phyloP scores from a whole-genome alignment of 2,329 filamentous ascomycete genomes.

The Dryadomyces quercus-mongolicae region DNA sequence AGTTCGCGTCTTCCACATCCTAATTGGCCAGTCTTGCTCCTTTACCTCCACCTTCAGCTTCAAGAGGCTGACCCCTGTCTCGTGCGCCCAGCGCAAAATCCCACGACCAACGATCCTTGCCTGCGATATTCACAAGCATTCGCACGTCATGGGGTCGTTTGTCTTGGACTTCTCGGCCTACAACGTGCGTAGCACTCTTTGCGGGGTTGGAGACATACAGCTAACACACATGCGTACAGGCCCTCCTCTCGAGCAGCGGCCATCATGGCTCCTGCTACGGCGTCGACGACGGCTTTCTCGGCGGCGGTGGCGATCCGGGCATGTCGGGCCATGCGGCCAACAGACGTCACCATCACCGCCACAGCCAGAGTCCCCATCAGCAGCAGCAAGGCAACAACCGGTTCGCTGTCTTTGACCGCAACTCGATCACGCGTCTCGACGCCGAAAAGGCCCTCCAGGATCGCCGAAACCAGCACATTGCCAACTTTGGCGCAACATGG shows the following conservation, averaged over 20 bases:
- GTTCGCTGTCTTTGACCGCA: conserved; percentile 36
- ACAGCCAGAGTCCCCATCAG: conserved; percentile 5
- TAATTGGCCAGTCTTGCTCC: background rate
- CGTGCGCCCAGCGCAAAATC: background rate
- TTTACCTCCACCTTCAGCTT: background rate
- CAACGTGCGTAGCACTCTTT: conserved; percentile 7
- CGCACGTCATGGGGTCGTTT: conserved; percentile 9
- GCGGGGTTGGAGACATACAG: too few relatives aligned
- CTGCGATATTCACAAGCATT: background rate
- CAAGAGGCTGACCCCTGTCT: background rate
- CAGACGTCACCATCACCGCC: conserved; percentile 11
- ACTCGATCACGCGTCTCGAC: conserved; percentile 55
- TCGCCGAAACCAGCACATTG: conserved; percentile 67
- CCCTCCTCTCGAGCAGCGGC: conserved; percentile 6
- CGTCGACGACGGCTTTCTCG: conserved; percentile 13
- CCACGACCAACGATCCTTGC: background rate
- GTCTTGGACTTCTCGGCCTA: conserved; percentile 12
- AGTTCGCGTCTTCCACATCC: background rate
- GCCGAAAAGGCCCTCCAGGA: conserved; percentile 68
- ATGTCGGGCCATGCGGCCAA: conserved; percentile 10
- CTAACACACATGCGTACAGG: background rate
- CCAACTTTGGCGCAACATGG: conserved; percentile 82
- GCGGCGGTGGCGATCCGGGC: conserved; percentile 19
- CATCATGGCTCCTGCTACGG: conserved; percentile 9
- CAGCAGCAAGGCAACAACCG: conserved; percentile 2